These are phyloP conservation scores for Phlegmacium glaucopus DNA, from an alignment of 768 basidiomycete species.

Conservation along the genomic window DNA sequence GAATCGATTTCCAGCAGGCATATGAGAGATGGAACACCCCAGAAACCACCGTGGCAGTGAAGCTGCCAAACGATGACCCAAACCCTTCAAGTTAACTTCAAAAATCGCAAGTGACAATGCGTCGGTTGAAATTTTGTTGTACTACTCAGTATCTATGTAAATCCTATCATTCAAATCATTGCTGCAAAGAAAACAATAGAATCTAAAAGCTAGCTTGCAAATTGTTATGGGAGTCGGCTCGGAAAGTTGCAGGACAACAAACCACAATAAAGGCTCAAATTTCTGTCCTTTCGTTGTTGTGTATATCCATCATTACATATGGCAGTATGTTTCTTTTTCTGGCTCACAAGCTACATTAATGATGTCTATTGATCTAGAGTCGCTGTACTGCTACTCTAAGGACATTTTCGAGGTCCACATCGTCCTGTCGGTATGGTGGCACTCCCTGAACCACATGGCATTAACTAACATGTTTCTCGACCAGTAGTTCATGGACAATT, in stretches of 20 bases:
- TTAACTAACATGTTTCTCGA: conserved; percentile 7
- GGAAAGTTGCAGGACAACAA: conserved; percentile 18
- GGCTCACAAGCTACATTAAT: background rate
- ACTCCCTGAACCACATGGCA: background rate
- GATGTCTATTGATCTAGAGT: conserved; percentile 28
- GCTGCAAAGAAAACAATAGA: no score
- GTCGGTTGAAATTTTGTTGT: no score
- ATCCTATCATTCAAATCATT: no score
- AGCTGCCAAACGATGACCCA: no score
- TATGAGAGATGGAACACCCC: no score
- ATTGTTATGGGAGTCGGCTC: no score
- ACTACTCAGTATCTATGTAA: no score
- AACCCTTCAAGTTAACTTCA: no score
- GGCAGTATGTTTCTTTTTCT: conserved; percentile 35
- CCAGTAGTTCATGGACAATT: conserved; percentile 35
- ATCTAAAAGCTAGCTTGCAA: no score
- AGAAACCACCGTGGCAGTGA: no score
- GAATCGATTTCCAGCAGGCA: no score
- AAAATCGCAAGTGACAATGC: no score
- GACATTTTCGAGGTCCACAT: conserved; percentile 37
- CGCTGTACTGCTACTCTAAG: conserved; percentile 42
- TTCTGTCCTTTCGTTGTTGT: conserved; percentile 23
- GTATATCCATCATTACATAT: conserved; percentile 30
- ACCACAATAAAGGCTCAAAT: conserved; percentile 35
- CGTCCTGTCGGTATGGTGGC: conserved; percentile 31